phyloP scores from a whole-genome alignment of 2,329 filamentous ascomycete genomes.

The Apiospora phragmitis region DNA sequence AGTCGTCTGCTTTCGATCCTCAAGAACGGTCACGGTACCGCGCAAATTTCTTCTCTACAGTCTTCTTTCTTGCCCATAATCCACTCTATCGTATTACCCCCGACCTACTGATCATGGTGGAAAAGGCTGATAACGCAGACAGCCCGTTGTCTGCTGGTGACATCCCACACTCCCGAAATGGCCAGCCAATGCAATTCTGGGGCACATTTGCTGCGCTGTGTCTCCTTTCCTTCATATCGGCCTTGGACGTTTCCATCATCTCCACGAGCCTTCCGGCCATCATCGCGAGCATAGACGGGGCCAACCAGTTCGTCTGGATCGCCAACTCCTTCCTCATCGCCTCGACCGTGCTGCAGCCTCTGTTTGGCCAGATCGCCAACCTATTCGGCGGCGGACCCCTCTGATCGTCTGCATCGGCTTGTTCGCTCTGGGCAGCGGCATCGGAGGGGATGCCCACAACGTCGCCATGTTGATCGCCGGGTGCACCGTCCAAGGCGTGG shows the following conservation, averaged over 20 bases:
- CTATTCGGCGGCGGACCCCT: neutral
- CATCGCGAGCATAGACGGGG: neutral
- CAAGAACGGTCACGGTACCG: too few species aligned
- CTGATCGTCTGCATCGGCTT: neutral
- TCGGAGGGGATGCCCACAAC: neutral
- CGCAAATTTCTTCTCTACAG: too few species aligned
- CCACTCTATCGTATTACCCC: too few species aligned
- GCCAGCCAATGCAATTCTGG: too few species aligned
- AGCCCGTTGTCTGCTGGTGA: too few species aligned
- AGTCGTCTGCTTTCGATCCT: too few species aligned
- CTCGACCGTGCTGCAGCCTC: constrained; percentile 41
- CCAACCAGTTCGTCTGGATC: neutral
- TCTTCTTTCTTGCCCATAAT: too few species aligned
- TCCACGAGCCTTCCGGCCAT: neutral
- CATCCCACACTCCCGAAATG: too few species aligned
- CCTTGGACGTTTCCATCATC: neutral
- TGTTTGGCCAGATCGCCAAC: constrained; percentile 40
- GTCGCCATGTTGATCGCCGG: constrained; percentile 37
- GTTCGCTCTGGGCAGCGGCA: constrained; percentile 23
- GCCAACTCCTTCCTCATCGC: constrained; percentile 15
- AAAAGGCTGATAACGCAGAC: too few species aligned
- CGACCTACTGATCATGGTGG: too few species aligned
- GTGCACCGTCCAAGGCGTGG: constrained; percentile 40
- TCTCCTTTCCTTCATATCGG: neutral
- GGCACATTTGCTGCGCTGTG: too few species aligned